Evolutionary conservation across 2,329 filamentous ascomycete genomes (phyloP), one percentile per base, ranked within the genome.

Genomic region (Cryphonectria japonica): DNA sequence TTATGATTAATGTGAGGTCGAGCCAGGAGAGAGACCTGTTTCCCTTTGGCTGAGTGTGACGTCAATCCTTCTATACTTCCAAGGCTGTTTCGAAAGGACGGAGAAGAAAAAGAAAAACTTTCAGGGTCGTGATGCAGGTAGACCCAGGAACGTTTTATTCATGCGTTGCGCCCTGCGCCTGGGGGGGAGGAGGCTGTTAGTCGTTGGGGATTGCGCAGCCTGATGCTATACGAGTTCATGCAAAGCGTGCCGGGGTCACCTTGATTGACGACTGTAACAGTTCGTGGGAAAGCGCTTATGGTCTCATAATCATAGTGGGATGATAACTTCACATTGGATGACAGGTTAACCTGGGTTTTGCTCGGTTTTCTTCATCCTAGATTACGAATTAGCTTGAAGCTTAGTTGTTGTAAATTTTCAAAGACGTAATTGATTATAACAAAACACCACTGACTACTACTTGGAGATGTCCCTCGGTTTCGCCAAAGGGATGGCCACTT

Each of bases 1-100:
- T 57, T 19, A 43, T 70, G 69, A 46, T 63, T 43, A 34, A 34
- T 8, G 50, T 46, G 37, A 59, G 41, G 54, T 43, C 46, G 68
- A 64, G 65, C 64, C 57, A 66, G 69, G n/a, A n/a, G 65, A 70
- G 68, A 43, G 59, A 61, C 65, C 65, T 64, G 65, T 52, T 43
- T 43, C n/a, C 26, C 22, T 29, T 46, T 6, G 29, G 41, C 34
- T 43, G 46, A 34, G 46, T 32, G 46, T 70, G 69, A 70, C 69
- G 65, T 70, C 69, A 70, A 64, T 19, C 19, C 54, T 41, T 41
- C 32, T 13, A 57, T 19, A n/a, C 13, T 39, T 43, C 39, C 64
- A 59, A 59, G 65, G 69, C 61, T 32, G 54, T 59, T 22, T 46
- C 54, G 57, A 37, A 13, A 5, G 19, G 16, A 46, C 19, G 2